Evolutionary conservation across 441 rosid species (phyloP).

Genomic region (Gossypium aridum): DNA sequence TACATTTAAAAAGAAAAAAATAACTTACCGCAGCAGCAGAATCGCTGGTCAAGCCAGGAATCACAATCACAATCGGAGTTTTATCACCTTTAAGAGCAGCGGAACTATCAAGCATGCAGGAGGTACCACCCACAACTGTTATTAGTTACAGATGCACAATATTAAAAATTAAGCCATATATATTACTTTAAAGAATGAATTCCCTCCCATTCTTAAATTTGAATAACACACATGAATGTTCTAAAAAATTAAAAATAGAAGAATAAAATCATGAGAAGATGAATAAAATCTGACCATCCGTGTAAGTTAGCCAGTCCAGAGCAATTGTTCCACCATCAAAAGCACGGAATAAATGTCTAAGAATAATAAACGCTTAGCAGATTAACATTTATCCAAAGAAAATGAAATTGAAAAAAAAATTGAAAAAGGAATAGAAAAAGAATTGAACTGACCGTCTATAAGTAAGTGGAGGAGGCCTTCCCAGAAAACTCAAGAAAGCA

Average conservation of each 20-base stretch:
- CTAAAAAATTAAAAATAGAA: not conserved
- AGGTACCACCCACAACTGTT: constrained; percentile 34
- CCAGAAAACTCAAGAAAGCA: constrained; percentile 49
- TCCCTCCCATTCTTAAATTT: not conserved
- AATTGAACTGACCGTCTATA: constrained; percentile 25
- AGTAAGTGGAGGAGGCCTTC: constrained; percentile 56
- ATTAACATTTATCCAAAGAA: not conserved
- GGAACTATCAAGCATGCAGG: constrained; percentile 15
- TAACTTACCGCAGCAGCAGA: constrained; percentile 62
- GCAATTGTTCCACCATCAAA: constrained; percentile 88
- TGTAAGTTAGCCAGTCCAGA: constrained; percentile 66
- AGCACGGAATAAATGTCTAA: constrained; percentile 50
- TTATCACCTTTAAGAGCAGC: constrained; percentile 38
- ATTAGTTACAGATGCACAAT: not conserved
- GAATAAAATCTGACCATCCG: constrained; percentile 40
- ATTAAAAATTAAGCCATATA: not conserved
- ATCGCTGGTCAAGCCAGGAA: constrained; percentile 89
- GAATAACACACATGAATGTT: not conserved
- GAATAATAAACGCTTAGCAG: not conserved
- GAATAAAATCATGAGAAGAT: not conserved
- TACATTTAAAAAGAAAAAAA: not conserved
- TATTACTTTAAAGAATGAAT: not conserved
- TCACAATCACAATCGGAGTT: constrained; percentile 57
- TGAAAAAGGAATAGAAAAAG: not conserved
- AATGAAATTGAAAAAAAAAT: not conserved